Conservation (phyloP, 441 rosid species). For the Erodium chrysanthum region DNA sequence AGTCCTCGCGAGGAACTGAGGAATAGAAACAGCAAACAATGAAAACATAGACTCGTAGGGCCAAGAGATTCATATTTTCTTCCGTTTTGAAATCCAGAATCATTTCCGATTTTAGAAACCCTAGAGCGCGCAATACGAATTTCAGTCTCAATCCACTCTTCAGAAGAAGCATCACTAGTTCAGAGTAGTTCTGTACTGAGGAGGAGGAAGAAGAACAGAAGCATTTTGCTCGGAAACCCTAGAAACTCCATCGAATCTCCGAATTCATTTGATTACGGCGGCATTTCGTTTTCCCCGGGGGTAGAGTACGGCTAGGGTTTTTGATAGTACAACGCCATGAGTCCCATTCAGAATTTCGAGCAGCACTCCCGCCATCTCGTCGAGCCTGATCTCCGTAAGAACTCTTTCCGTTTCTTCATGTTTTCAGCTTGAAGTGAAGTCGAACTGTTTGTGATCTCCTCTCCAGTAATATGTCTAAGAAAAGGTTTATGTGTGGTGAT, state of each 20-base stretch:
- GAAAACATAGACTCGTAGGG: not conserved
- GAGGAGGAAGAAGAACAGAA: not conserved
- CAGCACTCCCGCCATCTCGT: constrained; percentile 78
- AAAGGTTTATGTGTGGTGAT: not conserved
- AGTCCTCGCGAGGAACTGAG: not conserved
- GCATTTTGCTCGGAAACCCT: not conserved
- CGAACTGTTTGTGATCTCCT: not conserved
- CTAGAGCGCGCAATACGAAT: not conserved
- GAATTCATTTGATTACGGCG: not conserved
- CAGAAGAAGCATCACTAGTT: not conserved
- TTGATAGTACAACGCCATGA: constrained; percentile 30
- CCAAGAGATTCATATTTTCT: not conserved
- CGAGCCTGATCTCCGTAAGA: constrained; percentile 65
- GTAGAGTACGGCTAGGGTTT: not conserved
- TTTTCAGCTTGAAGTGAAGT: not conserved
- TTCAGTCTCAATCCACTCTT: not conserved
- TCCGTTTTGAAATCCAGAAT: not conserved
- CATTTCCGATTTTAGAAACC: not conserved
- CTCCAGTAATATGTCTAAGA: not conserved
- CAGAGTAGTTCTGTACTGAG: not conserved
- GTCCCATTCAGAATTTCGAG: constrained; percentile 95
- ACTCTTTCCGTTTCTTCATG: constrained; percentile 13
- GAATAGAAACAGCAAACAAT: not conserved
- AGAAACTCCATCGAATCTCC: not conserved
- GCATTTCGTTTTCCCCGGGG: not conserved